Percentiles rank a stretch among this genome's conserved stretches.
phyloP scores from a whole-genome alignment of 176 grass and related monocot species.

The Aegilops sharonensis region DNA sequence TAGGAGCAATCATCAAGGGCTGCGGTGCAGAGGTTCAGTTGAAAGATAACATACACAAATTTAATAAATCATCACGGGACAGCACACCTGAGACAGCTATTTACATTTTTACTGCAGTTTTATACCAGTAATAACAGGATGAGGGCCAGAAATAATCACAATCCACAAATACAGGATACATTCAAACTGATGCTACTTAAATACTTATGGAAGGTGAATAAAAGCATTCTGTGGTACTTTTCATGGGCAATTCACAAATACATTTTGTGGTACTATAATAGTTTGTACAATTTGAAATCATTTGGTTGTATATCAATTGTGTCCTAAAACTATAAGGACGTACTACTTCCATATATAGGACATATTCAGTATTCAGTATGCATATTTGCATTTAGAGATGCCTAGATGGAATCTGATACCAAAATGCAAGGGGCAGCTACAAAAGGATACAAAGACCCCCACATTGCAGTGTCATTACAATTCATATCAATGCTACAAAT shows the following conservation, averaged over 20 bases:
- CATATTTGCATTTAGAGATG: not conserved
- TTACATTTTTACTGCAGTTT: not conserved
- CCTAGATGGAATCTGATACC: slow-evolving; percentile 4
- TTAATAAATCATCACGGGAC: not conserved
- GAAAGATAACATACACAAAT: not conserved
- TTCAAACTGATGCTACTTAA: not conserved
- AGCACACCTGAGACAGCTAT: not conserved
- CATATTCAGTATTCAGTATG: not conserved
- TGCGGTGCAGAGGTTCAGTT: not conserved
- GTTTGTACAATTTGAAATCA: not conserved
- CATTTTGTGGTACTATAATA: not conserved
- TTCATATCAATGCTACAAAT: not conserved
- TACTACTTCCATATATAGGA: not conserved
- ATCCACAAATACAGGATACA: not conserved
- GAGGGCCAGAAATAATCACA: not conserved
- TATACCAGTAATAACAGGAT: not conserved
- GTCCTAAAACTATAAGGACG: not conserved
- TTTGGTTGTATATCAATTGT: not conserved
- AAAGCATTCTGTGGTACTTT: not conserved
- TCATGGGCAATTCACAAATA: not conserved
- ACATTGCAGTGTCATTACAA: not conserved
- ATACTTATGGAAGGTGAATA: not conserved
- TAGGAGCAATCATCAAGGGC: not conserved
- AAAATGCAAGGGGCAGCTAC: not conserved
- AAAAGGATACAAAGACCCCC: not conserved